Conservation (phyloP, 208 protist genomes). For the Giardia muris region DNA sequence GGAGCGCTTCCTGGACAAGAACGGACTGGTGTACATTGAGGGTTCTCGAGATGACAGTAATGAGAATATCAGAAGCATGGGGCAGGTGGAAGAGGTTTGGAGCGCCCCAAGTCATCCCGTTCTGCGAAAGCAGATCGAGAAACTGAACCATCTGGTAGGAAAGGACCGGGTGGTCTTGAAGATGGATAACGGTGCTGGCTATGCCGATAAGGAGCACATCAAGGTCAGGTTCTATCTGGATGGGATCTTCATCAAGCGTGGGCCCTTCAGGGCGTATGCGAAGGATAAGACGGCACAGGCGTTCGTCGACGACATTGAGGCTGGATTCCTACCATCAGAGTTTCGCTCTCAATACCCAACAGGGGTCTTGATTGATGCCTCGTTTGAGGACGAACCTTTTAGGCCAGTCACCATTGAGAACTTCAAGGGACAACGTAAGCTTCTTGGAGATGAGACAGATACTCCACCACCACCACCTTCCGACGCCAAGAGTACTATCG, state of each 20-base stretch:
- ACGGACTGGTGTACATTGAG: neutral
- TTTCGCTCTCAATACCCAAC: neutral
- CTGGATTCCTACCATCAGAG: conserved; percentile 8
- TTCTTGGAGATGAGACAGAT: neutral
- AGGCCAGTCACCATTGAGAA: neutral
- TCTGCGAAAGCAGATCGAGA: neutral
- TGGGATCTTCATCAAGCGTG: conserved; percentile 14
- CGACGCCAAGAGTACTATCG: neutral
- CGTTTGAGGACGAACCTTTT: neutral
- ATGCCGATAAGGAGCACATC: neutral
- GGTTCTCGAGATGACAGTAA: neutral
- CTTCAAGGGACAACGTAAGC: neutral
- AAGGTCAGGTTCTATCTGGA: neutral
- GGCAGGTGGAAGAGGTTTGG: neutral
- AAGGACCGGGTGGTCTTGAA: neutral
- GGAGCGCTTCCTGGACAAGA: neutral
- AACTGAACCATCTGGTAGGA: neutral
- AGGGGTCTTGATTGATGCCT: neutral
- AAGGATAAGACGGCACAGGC: neutral
- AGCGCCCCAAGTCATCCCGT: neutral
- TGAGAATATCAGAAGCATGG: neutral
- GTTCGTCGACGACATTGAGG: conserved; percentile 16
- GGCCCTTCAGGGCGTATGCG: neutral
- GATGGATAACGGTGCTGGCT: neutral
- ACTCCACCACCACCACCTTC: neutral